Conservation (phyloP, 345 rosid genomes). For the Draba incana region DNA sequence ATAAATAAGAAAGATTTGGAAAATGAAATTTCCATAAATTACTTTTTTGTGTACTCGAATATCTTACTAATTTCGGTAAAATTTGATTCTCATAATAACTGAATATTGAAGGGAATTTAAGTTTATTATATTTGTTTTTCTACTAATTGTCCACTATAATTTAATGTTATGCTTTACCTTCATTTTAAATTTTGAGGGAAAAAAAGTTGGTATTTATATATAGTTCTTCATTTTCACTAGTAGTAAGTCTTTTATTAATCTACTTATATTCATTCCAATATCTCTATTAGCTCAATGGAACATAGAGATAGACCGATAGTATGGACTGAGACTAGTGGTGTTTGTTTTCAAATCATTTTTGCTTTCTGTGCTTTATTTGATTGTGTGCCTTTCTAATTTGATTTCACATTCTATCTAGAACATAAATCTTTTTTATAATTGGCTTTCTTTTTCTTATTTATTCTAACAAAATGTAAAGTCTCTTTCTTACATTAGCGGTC, state of each 20-base stretch:
- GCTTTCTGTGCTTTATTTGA: slow-evolving; percentile 6
- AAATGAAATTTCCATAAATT: neutral
- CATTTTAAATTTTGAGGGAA: too few species aligned
- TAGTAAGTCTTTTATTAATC: neutral
- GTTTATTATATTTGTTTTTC: too few species aligned
- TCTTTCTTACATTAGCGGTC: slow-evolving; percentile 8
- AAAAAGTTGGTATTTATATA: too few species aligned
- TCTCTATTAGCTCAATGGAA: neutral
- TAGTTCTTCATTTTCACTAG: too few species aligned
- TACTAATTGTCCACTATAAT: neutral
- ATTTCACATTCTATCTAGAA: slow-evolving; percentile 29
- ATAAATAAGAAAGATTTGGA: neutral
- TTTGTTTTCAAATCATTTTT: neutral
- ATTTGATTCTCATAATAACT: neutral
- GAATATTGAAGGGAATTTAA: neutral
- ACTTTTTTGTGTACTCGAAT: neutral
- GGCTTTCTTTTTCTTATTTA: neutral
- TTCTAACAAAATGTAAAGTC: neutral
- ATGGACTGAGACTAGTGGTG: slow-evolving; percentile 8
- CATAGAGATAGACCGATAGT: neutral
- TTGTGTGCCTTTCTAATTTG: neutral
- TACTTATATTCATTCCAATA: too few species aligned
- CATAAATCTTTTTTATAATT: neutral
- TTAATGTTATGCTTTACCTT: neutral
- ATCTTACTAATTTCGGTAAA: neutral